Conservation (phyloP, 129 eudicot species). For the Logfia minima region DNA sequence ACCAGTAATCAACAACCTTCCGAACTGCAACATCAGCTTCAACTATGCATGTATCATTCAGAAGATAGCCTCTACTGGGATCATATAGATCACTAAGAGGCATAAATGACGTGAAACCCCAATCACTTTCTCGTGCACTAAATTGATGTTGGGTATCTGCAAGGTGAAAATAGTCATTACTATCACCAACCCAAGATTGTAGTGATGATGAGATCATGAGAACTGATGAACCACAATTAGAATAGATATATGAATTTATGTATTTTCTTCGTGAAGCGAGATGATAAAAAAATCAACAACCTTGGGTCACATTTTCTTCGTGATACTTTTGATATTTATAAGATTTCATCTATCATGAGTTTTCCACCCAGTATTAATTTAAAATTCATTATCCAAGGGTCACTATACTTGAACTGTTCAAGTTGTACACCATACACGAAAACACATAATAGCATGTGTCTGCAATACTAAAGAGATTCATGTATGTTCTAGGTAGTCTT, state of each 20-base stretch:
- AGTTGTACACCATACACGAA: not conserved
- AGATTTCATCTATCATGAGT: not conserved
- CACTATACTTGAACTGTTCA: not conserved
- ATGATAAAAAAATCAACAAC: not conserved
- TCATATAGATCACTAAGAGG: conserved; percentile 89
- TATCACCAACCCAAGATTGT: conserved; percentile 11
- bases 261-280: not conserved
- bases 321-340: too few relatives aligned
- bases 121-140: conserved; percentile 91
- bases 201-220: conserved; percentile 21
- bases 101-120: conserved; percentile 99
- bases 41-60: conserved; percentile 70
- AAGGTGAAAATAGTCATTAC: conserved; percentile 30
- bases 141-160: conserved; percentile 92
- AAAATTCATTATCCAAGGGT: not conserved
- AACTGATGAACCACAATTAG: not conserved
- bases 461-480: not conserved
- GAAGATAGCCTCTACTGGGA: conserved; percentile 72
- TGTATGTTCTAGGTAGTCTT: too few relatives aligned
- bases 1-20: conserved; percentile 80
- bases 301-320: not conserved
- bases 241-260: not conserved
- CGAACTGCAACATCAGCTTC: conserved; percentile 96
- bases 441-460: not conserved
- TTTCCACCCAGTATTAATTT: not conserved